Evolutionary conservation across 768 basidiomycete genomes (phyloP).

Genomic region (Leccinum boreale): DNA sequence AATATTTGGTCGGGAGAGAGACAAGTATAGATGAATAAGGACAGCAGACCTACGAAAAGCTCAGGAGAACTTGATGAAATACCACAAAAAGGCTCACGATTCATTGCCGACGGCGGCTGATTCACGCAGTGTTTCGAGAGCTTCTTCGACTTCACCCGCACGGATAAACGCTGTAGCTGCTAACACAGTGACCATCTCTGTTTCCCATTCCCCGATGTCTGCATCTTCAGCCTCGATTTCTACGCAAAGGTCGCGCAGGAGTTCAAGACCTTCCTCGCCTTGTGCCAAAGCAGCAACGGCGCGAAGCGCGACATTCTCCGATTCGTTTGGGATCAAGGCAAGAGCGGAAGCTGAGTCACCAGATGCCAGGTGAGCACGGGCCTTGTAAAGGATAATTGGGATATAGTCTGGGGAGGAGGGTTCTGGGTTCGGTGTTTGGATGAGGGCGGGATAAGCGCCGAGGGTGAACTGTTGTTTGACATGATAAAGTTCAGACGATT

Average conservation of each 20-base stretch:
- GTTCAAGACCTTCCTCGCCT: constrained; percentile 63
- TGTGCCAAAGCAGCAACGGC: constrained; percentile 74
- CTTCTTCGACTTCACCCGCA: constrained; percentile 88
- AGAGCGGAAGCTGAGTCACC: constrained; percentile 55
- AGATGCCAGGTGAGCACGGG: constrained; percentile 74
- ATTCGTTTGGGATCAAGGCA: constrained; percentile 50
- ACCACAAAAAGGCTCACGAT: constrained; percentile 53
- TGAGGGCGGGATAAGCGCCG: constrained; percentile 67
- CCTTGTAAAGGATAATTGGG: constrained; percentile 69
- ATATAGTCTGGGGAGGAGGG: constrained; percentile 60
- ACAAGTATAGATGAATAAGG: constrained; percentile 83
- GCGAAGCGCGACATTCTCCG: constrained; percentile 65
- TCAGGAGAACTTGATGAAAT: background rate
- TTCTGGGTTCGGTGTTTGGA: constrained; percentile 54
- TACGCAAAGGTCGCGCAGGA: constrained; percentile 79
- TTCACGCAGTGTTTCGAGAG: constrained; percentile 79
- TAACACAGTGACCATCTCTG: constrained; percentile 69
- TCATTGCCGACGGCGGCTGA: constrained; percentile 76
- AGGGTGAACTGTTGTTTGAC: constrained; percentile 76
- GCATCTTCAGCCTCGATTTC: constrained; percentile 79
- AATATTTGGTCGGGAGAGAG: constrained; percentile 83
- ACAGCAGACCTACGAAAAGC: constrained; percentile 61
- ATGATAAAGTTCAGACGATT: constrained; percentile 62
- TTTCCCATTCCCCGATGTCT: constrained; percentile 65
- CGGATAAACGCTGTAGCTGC: constrained; percentile 85